phyloP scores from a whole-genome alignment of 1,284 basidiomycete genomes.

The Paramarasmius palmivorus region DNA sequence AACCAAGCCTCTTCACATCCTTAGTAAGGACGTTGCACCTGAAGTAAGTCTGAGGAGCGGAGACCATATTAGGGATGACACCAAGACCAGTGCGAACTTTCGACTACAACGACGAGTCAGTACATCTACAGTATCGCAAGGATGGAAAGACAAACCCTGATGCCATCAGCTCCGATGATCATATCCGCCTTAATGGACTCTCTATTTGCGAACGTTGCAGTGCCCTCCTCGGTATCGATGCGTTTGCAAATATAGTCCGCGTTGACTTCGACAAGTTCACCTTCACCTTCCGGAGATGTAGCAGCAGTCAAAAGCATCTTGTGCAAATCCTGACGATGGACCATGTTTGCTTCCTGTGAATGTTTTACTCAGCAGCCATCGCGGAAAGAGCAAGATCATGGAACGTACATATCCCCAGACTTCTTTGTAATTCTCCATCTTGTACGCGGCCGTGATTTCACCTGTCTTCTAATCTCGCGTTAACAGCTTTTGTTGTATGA shows the following conservation, averaged over 20 bases:
- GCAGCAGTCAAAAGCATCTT: constrained; percentile 10
- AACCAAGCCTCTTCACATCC: constrained; percentile 27
- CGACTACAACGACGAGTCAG: background rate
- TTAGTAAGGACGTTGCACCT: constrained; percentile 28
- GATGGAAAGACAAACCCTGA: constrained; percentile 22
- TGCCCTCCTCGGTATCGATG: constrained; percentile 22
- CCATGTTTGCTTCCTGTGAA: constrained; percentile 12
- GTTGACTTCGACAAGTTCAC: constrained; percentile 5
- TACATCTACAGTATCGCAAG: background rate
- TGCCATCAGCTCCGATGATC: constrained; percentile 40
- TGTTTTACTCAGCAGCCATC: background rate
- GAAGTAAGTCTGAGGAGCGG: constrained; percentile 31
- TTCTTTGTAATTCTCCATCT: constrained; percentile 3
- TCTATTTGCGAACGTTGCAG: constrained; percentile 31
- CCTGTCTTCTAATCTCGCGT: constrained; percentile 4
- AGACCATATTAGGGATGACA: constrained; percentile 26
- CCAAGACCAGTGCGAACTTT: constrained; percentile 24
- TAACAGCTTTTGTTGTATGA: background rate
- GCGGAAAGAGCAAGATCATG: too few relatives aligned
- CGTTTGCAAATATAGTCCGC: constrained; percentile 19
- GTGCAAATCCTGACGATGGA: constrained; percentile 14
- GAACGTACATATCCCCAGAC: constrained; percentile 1
- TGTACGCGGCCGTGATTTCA: background rate
- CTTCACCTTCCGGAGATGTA: constrained; percentile 10
- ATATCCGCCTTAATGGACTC: constrained; percentile 31